Evolutionary conservation across 805 yeast species (phyloP).

Genomic region (Huiozyma sinensis): DNA sequence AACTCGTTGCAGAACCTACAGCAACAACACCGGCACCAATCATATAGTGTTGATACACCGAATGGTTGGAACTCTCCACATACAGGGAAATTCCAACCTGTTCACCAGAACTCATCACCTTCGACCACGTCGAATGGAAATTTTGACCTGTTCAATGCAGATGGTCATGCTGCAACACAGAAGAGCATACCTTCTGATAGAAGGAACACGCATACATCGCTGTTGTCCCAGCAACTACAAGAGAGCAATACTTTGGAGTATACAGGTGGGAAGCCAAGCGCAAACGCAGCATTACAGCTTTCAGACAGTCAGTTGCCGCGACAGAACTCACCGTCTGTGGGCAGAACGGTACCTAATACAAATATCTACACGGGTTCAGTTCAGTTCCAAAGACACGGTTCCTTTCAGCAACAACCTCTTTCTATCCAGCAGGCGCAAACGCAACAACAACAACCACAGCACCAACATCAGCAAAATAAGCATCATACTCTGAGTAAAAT

Average conservation of each 20-base stretch:
- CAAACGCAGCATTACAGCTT: not conserved
- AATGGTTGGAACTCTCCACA: not conserved
- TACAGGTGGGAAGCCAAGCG: not conserved
- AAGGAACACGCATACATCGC: slow-evolving; percentile 21
- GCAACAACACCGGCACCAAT: slow-evolving; percentile 2
- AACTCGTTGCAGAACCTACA: slow-evolving; percentile 21
- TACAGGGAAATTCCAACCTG: not conserved
- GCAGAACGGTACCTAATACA: slow-evolving; percentile 1
- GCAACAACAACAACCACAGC: not conserved
- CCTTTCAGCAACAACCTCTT: slow-evolving; percentile 1
- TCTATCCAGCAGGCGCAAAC: not conserved
- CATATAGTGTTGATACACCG: not conserved
- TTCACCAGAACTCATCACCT: not conserved
- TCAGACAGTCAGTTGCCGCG: not conserved
- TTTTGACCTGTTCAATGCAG: slow-evolving; percentile 3
- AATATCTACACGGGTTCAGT: slow-evolving; percentile 2
- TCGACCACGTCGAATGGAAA: not conserved
- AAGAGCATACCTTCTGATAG: not conserved
- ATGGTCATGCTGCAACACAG: not conserved
- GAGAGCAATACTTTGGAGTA: not conserved
- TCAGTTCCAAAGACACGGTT: slow-evolving; percentile 4
- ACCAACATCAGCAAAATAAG: slow-evolving; percentile 5
- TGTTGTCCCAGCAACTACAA: slow-evolving; percentile 26
- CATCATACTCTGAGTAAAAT: slow-evolving; percentile 5
- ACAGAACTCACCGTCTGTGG: slow-evolving; percentile 5